Conservation (phyloP, 352 stramenopile genomes). For the Nannochloropsis limnetica region DNA sequence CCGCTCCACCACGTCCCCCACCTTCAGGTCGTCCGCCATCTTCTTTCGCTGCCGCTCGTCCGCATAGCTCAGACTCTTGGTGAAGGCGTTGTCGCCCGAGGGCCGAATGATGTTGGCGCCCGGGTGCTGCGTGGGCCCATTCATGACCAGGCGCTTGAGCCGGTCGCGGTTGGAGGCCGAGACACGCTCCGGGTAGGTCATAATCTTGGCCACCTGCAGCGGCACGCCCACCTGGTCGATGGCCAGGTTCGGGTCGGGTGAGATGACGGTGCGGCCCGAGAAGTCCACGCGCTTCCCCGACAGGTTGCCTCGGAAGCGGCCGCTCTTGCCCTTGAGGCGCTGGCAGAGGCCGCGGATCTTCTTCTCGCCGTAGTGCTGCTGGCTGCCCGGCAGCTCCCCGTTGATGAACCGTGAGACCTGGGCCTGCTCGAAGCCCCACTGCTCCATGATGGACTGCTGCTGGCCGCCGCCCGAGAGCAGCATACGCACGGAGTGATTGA, state of each 20-base stretch:
- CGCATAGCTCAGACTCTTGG: conserved; percentile 77
- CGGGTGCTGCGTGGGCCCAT: conserved; percentile 87
- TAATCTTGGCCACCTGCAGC: conserved; percentile 82
- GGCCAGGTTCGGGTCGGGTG: conserved; percentile 91
- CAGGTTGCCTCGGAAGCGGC: conserved; percentile 96
- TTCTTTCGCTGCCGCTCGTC: conserved; percentile 65
- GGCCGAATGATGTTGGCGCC: conserved; percentile 73
- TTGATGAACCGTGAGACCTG: conserved; percentile 97
- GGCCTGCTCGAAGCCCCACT: conserved; percentile 97
- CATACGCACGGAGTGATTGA: conserved; percentile 89
- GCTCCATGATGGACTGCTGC: conserved; percentile 96
- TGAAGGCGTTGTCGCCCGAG: conserved; percentile 55
- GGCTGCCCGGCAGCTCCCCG: conserved; percentile 90
- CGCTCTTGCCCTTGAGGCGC: conserved; percentile 91
- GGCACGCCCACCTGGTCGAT: conserved; percentile 91
- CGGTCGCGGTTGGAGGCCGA: conserved; percentile 96
- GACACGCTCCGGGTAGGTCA: conserved; percentile 95
- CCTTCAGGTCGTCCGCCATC: conserved; percentile 80
- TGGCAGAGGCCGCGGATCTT: conserved; percentile 94
- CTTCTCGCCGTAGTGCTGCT: conserved; percentile 64
- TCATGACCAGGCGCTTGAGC: conserved; percentile 81
- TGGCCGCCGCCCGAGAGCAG: conserved; percentile 83
- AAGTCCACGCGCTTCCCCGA: conserved; percentile 98
- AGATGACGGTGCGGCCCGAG: conserved; percentile 97
- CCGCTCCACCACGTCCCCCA: conserved; percentile 96